Evolutionary conservation across 2,329 filamentous ascomycete species (phyloP), one percentile per base, ranked within the genome.

Genomic region (Aspergillus ochraceus): DNA sequence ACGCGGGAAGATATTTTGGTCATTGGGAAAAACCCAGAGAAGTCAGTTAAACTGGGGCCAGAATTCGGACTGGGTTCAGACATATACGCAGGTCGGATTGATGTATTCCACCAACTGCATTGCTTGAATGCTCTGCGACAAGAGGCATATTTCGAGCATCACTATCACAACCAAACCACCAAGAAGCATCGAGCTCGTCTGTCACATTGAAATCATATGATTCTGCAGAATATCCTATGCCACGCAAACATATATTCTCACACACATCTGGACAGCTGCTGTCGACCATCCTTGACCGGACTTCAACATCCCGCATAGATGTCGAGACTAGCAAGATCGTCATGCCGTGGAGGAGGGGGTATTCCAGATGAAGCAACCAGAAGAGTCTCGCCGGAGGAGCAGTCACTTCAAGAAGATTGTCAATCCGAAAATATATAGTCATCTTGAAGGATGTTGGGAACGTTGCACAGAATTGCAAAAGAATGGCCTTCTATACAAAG

Each of bases 31-130:
- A 49, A 53, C 22, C 58, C 58, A 12, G 58, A 46, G 8, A 36
- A 52, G 2, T 49, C 53, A 3, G 53, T 50, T 2, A 47, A 49
- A 52, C 19, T 52, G 32, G 49, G 49, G 19, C 49, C 4, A 19
- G 50, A 20, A 45, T 60, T 56, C 32, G 58, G 58, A 6, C 46
- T 60, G 14, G 58, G 58, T 2, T 24, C 49, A 14, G 26, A 60
- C 2, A 29, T 45, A 6, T 60, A 60, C 22, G 52, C 52, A 24
- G 56, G 50, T 2, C 50, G 56, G n/a, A 32, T 56, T n/a, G 58
- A 60, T 17, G 49, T 60, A 20, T 52, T 56, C 14, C 53, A 56
- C 22, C 53, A 60, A n/a, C 51, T 60, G 24, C 58, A 56, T 39
- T 60, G 49, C 24, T 22, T 60, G 29, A 49, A 60, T 32, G 32